Percentiles rank a stretch among this genome's conserved stretches.
Evolutionary conservation across 2,329 filamentous ascomycete species (phyloP).

Genomic region (Ceratocystis smalleyi): DNA sequence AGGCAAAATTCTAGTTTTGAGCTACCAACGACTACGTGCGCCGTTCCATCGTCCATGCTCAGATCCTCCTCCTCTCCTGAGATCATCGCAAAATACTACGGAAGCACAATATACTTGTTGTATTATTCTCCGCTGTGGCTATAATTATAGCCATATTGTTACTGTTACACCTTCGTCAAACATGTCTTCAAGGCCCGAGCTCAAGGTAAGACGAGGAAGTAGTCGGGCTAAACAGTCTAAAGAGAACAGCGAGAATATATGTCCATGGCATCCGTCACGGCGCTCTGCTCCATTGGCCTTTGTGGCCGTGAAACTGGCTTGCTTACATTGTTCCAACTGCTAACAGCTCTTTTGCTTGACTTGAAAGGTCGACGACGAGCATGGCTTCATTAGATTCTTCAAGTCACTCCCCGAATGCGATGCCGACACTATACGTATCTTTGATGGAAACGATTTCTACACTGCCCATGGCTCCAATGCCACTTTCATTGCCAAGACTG

Average conservation of each 20-base stretch:
- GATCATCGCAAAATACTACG: neutral
- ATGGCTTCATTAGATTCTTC: slow-evolving; percentile 92
- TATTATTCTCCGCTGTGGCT: neutral
- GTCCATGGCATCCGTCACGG: neutral
- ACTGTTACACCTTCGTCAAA: slow-evolving; percentile 19
- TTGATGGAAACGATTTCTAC: slow-evolving; percentile 89
- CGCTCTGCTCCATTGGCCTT: neutral
- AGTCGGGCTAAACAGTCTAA: neutral
- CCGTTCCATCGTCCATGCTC: neutral
- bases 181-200: slow-evolving; percentile 58
- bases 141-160: neutral
- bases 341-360: slow-evolving; percentile 7
- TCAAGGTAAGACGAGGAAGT: slow-evolving; percentile 38
- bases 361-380: slow-evolving; percentile 77
- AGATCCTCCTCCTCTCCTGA: too few species aligned
- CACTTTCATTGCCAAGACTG: slow-evolving; percentile 64
- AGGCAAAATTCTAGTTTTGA: neutral
- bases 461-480: slow-evolving; percentile 84
- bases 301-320: neutral
- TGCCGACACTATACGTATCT: slow-evolving; percentile 70
- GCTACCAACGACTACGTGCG: neutral
- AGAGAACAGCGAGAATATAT: neutral
- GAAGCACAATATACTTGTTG: neutral
- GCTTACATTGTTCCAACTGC: neutral
- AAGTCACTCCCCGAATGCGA: slow-evolving; percentile 61